phyloP scores from a whole-genome alignment of 768 basidiomycete genomes.

The Dentipellis sp. region DNA sequence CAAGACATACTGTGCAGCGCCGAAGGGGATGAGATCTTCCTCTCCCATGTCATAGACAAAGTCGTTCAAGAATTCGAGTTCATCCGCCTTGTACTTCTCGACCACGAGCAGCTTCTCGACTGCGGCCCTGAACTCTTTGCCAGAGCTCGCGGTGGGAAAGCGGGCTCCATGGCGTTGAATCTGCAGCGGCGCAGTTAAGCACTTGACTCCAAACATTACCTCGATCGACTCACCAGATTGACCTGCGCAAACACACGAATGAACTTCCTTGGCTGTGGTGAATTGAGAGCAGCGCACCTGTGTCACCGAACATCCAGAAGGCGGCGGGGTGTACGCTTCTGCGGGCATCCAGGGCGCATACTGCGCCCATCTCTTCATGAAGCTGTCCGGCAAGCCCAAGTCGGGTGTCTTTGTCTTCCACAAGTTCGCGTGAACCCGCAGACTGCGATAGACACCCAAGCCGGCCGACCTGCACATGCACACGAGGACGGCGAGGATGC shows the following conservation, averaged over 20 bases:
- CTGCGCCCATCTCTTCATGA: conserved; percentile 36
- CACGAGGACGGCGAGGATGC: not conserved
- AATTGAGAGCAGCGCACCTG: conserved; percentile 31
- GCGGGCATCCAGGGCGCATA: conserved; percentile 54
- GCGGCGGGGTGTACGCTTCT: conserved; percentile 35
- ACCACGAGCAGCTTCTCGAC: conserved; percentile 47
- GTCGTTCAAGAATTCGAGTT: conserved; percentile 46
- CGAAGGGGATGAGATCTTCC: conserved; percentile 56
- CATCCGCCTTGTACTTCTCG: conserved; percentile 31
- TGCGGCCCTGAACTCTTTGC: conserved; percentile 32
- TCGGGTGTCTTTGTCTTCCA: not conserved
- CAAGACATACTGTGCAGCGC: conserved; percentile 48
- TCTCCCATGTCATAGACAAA: conserved; percentile 52
- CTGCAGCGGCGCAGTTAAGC: conserved; percentile 25
- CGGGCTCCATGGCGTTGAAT: conserved; percentile 77
- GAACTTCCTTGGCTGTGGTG: not conserved
- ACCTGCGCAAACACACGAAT: conserved; percentile 29
- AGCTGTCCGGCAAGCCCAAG: conserved; percentile 5
- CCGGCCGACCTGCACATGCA: conserved; percentile 26
- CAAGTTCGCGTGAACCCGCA: not conserved
- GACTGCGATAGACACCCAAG: not conserved
- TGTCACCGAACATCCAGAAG: conserved; percentile 39
- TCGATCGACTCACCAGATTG: conserved; percentile 40
- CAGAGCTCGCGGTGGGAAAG: conserved; percentile 52
- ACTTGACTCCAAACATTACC: not conserved